Percentiles rank a stretch among this genome's conserved stretches.
These are phyloP conservation scores for Talaromyces sp. DNA, from an alignment of 2,329 filamentous ascomycete species.

Conservation along the genomic window DNA sequence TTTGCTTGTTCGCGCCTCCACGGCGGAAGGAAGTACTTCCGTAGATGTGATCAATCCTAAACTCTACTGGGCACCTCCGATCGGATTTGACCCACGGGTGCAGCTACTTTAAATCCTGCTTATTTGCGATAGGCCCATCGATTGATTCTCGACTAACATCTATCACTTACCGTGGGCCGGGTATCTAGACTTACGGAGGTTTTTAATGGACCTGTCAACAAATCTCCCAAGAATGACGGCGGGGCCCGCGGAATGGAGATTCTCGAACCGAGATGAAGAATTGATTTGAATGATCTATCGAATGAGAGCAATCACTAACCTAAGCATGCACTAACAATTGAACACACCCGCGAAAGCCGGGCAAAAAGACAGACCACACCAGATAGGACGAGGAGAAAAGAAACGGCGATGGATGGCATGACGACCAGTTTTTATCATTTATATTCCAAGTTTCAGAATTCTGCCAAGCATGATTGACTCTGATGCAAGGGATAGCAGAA, in stretches of 20 bases:
- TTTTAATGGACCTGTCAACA: constrained; percentile 16
- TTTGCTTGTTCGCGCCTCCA: neutral
- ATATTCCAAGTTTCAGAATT: constrained; percentile 25
- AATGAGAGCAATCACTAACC: neutral
- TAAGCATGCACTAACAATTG: neutral
- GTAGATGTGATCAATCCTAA: constrained; percentile 19
- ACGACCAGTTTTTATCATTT: constrained; percentile 22
- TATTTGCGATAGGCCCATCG: neutral
- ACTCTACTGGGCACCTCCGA: constrained; percentile 11
- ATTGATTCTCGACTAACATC: constrained; percentile 2
- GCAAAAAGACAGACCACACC: neutral
- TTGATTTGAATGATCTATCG: neutral
- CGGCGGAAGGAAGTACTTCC: neutral
- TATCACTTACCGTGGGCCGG: constrained; percentile 11
- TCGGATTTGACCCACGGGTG: constrained; percentile 2
- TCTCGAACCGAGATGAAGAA: neutral
- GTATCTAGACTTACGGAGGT: neutral
- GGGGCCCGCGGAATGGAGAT: neutral
- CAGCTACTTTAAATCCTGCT: constrained; percentile 14
- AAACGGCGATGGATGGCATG: constrained; percentile 9
- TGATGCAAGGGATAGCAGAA: constrained; percentile 24
- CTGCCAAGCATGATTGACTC: constrained; percentile 20
- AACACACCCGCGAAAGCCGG: neutral
- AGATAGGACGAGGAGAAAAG: too few species aligned
- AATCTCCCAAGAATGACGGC: neutral